These are phyloP conservation scores for Henckelia pumila DNA, from an alignment of 257 asterid species.

Conservation along the genomic window DNA sequence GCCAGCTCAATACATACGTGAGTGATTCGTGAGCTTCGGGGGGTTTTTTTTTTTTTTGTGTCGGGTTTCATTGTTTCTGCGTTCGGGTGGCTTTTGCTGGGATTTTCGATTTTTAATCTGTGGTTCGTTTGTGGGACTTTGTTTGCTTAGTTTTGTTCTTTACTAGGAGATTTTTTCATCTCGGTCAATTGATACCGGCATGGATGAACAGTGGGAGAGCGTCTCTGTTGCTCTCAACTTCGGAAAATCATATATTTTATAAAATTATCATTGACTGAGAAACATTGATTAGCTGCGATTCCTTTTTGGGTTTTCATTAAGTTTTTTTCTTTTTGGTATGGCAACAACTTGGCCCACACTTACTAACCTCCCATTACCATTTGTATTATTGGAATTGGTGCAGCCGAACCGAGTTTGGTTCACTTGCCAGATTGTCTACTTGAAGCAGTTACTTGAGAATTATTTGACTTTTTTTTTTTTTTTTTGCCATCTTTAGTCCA, in stretches of 20 bases:
- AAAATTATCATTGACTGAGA: no score
- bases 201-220: not conserved
- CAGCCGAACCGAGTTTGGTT: not conserved
- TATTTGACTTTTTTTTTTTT: not conserved
- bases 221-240: not conserved
- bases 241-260: no score
- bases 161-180: not conserved
- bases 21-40: conserved; percentile 25
- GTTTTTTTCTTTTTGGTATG: not conserved
- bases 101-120: not conserved
- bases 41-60: no score
- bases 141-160: not conserved
- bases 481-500: no score
- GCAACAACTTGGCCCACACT: not conserved
- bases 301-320: not conserved
- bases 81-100: not conserved
- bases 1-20: conserved; percentile 91
- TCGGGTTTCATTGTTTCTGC: not conserved
- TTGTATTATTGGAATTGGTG: not conserved
- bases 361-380: not conserved
- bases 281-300: not conserved
- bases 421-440: not conserved
- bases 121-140: no score
- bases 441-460: not conserved
- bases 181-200: not conserved